phyloP scores from a whole-genome alignment of 2,329 filamentous ascomycete species.

The Sphaerostilbella broomeana region DNA sequence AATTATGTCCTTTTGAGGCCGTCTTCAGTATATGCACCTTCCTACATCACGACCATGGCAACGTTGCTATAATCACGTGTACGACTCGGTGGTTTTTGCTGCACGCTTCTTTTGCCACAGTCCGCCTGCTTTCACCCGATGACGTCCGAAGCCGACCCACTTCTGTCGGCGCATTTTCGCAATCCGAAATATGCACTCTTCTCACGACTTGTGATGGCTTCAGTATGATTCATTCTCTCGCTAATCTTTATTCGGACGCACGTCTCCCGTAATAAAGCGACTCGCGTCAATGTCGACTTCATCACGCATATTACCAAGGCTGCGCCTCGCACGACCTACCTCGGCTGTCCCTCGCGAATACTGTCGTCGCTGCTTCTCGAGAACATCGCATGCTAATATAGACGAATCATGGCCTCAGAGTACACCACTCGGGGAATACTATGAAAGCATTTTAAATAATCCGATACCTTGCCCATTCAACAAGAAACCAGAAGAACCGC shows the following conservation, averaged over 20 bases:
- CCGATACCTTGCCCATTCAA: constrained; percentile 34
- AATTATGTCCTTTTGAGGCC: no score
- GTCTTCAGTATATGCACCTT: no score
- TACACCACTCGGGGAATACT: constrained; percentile 52
- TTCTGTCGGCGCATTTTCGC: constrained; percentile 7
- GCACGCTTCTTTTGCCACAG: no score
- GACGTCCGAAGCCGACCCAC: constrained; percentile 24
- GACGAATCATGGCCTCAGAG: constrained; percentile 29
- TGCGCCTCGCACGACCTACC: constrained; percentile 24
- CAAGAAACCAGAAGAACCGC: constrained; percentile 39
- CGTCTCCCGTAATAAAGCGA: background rate
- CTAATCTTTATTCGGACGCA: no score
- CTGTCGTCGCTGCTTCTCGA: constrained; percentile 23
- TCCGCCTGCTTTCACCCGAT: constrained; percentile 23
- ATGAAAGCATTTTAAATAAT: constrained; percentile 48
- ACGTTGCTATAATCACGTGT: background rate
- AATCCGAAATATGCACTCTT: constrained; percentile 6
- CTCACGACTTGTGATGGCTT: no score
- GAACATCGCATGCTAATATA: constrained; percentile 15
- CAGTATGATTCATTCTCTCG: no score
- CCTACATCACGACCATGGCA: no score
- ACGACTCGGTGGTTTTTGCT: no score
- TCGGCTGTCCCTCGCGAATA: constrained; percentile 12
- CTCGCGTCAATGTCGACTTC: constrained; percentile 25
- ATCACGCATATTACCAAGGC: constrained; percentile 24